A percentile compares a stretch with the other conserved stretches of the same genome.
These are phyloP conservation scores for Calonectria pteridis DNA, from an alignment of 2,329 filamentous ascomycete genomes.

Conservation along the genomic window DNA sequence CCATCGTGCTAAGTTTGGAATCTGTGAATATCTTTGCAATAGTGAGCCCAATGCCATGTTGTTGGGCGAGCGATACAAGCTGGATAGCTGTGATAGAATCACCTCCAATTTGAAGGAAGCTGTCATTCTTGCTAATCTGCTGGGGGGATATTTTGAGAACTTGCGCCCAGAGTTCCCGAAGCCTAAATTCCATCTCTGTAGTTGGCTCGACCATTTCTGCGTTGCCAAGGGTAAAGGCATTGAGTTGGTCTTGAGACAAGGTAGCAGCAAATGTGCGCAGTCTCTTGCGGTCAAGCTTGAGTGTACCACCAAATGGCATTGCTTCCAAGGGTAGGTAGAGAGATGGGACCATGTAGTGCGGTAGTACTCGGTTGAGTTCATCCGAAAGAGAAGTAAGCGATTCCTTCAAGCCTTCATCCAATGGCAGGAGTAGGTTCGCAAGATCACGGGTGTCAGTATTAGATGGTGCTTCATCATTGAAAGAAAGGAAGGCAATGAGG, in stretches of 20 bases:
- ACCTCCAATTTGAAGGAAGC: slow-evolving; percentile 44
- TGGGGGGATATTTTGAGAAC: slow-evolving; percentile 20
- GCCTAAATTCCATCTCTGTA: not conserved
- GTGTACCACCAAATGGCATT: slow-evolving; percentile 31
- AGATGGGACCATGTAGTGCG: slow-evolving; percentile 33
- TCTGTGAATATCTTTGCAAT: slow-evolving; percentile 16
- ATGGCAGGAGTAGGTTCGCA: not conserved
- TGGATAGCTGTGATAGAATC: slow-evolving; percentile 42
- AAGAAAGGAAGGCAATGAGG: slow-evolving; percentile 9
- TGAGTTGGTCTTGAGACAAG: not conserved
- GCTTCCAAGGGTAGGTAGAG: slow-evolving; percentile 18
- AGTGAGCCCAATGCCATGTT: not conserved
- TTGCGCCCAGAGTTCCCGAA: slow-evolving; percentile 20
- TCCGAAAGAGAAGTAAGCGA: not conserved
- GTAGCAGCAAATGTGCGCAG: not conserved
- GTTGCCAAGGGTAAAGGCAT: not conserved
- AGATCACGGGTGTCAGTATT: not conserved
- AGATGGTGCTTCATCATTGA: not conserved
- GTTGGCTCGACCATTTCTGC: not conserved
- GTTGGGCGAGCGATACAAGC: slow-evolving; percentile 22
- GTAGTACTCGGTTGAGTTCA: slow-evolving; percentile 23
- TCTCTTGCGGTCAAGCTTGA: slow-evolving; percentile 33
- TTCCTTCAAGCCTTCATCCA: not conserved
- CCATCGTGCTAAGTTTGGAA: not conserved
- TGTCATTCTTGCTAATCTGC: slow-evolving; percentile 45